Evolutionary conservation across 257 asterid species (phyloP), one percentile per base, ranked within the genome.

Genomic region (Solanum virginianum): DNA sequence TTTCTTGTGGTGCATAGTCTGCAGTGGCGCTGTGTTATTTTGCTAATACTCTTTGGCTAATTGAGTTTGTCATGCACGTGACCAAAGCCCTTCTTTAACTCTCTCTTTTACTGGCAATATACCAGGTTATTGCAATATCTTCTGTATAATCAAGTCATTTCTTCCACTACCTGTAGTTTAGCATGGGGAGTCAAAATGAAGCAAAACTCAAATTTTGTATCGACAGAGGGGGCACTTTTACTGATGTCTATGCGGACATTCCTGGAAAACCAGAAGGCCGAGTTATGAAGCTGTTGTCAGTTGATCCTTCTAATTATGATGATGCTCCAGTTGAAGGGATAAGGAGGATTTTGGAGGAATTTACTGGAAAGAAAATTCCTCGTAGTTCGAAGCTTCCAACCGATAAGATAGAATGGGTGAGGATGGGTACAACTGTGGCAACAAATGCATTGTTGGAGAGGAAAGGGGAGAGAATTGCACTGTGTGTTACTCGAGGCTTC

Each of bases 301-400:
- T 96, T 69, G 99, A 96, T 85, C 99, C 99, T 22, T 85, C 95
- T n/a, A 96, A 96, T 66, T 95, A 96, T 29, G 97, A 94, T 26
- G 99, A 96, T 90, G 99, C 99, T 75, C 99, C 99, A 69, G 97
- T 96, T 12, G 99, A 96, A 90, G 99, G 99, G 49, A 94, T 96
- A 47, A 87, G 98, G 90, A 91, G 98, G 91, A 92, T 96, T 88
- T 86, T 96, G 80, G 98, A 96, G 89, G 98, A 96, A 88, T 94
- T 86, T 74, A 88, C 95, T 14, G 98, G 99, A 2, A 88, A 91
- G 84, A 90, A 87, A 86, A 93, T 95, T 65, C 91, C 98, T 18
- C 91, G 98, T 84, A 90, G 88, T 86, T 89, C 95, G 26, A 96
- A 93, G 85, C 91, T 95, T 66, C 99, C 99, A 80, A 96, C 98